Percentiles rank a stretch among this genome's conserved stretches.
These are phyloP conservation scores for Marchantia paleacea DNA, from an alignment of 225 moss, liverwort and hornwort genomes.

Conservation along the genomic window DNA sequence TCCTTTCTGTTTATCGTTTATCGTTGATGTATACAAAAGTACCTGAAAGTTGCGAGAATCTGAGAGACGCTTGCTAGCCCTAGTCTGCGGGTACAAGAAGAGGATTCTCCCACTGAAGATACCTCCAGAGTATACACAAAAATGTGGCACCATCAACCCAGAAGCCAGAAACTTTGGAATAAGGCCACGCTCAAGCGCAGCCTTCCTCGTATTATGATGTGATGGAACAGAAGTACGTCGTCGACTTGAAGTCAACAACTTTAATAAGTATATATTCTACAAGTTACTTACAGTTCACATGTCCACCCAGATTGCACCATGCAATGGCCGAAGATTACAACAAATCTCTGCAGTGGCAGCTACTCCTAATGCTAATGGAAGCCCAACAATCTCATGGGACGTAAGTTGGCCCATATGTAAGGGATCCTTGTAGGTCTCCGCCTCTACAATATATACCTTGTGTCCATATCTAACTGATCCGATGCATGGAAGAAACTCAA, in stretches of 20 bases:
- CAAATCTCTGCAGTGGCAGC: not conserved
- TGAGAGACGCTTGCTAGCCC: not conserved
- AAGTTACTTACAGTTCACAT: constrained; percentile 11
- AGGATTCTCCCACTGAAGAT: not conserved
- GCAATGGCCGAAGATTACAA: not conserved
- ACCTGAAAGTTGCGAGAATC: not conserved
- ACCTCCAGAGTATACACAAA: not conserved
- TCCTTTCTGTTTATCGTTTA: not conserved
- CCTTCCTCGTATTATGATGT: not conserved
- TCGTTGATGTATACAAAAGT: not conserved
- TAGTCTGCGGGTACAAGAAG: not conserved
- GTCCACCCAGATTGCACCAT: not conserved
- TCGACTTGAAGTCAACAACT: too few species aligned
- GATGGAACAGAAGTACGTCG: not conserved
- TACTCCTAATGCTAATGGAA: not conserved
- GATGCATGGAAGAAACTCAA: not conserved
- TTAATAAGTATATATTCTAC: not conserved
- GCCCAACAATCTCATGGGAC: not conserved
- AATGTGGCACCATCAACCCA: not conserved
- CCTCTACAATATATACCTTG: not conserved
- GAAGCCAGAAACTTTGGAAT: not conserved
- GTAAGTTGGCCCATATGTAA: not conserved
- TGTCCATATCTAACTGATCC: not conserved
- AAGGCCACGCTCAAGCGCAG: not conserved
- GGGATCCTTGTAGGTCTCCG: not conserved